Conservation (phyloP, 2,329 filamentous ascomycete genomes). For the Pyrenochaeta sp. region DNA sequence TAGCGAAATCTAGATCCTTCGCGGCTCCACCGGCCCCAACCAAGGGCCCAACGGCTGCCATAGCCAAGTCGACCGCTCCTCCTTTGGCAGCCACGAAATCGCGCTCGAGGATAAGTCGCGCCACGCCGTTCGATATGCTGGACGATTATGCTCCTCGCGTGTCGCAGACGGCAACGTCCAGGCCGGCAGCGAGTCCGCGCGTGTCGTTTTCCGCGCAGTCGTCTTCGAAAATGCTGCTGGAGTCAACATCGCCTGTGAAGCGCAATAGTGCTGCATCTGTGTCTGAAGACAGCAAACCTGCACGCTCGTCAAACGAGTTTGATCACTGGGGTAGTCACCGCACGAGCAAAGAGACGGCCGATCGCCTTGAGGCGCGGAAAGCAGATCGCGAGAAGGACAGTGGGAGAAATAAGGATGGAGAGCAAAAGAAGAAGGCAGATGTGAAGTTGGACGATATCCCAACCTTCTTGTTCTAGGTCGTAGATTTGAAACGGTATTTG, state of each 20-base stretch:
- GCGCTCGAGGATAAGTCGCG: slow-evolving; percentile 22
- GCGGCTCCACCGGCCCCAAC: slow-evolving; percentile 1
- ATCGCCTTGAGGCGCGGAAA: slow-evolving; percentile 42
- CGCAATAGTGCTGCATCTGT: not conserved
- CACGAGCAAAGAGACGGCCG: slow-evolving; percentile 28
- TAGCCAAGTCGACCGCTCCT: slow-evolving; percentile 29
- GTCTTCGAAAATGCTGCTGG: not conserved
- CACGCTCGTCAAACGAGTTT: slow-evolving; percentile 11
- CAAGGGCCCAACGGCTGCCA: slow-evolving; percentile 6
- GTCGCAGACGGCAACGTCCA: slow-evolving; percentile 3
- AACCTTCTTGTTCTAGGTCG: slow-evolving; percentile 52
- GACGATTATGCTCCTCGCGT: slow-evolving; percentile 26
- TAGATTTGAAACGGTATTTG: not conserved
- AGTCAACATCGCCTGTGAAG: slow-evolving; percentile 8
- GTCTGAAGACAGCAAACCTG: not conserved
- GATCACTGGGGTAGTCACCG: slow-evolving; percentile 11
- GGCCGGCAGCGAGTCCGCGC: not conserved
- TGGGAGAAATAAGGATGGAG: slow-evolving; percentile 32
- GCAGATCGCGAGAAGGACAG: slow-evolving; percentile 32
- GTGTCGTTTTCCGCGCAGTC: not conserved
- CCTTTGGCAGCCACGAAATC: slow-evolving; percentile 15
- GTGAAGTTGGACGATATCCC: slow-evolving; percentile 51
- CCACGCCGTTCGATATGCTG: slow-evolving; percentile 35
- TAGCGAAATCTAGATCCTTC: slow-evolving; percentile 1
- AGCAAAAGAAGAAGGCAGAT: slow-evolving; percentile 30